Percentiles rank a stretch among this genome's conserved stretches.
Conservation (phyloP, 2,329 filamentous ascomycete genomes). For the Pyricularia grisea region DNA sequence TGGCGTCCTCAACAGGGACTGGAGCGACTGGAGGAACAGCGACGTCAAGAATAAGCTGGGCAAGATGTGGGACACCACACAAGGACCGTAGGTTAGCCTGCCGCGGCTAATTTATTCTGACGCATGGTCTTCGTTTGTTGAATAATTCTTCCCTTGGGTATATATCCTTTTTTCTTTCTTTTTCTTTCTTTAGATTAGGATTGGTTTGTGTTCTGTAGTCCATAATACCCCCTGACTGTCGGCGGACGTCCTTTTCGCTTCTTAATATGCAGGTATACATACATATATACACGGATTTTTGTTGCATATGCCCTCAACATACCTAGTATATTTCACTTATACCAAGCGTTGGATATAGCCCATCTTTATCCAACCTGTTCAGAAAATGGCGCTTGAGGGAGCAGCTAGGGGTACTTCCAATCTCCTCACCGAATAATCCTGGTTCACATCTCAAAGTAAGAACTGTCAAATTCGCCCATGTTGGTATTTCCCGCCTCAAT, state of each 20-base stretch:
- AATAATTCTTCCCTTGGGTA: not conserved
- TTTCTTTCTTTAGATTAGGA: not conserved
- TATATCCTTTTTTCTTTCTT: too few species aligned
- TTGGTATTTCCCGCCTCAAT: conserved; percentile 33
- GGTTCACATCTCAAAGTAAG: conserved; percentile 29
- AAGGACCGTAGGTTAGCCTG: conserved; percentile 16
- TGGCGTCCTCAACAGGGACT: conserved; percentile 29
- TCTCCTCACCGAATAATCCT: not conserved
- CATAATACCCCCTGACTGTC: not conserved
- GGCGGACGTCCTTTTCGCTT: not conserved
- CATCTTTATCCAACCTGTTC: not conserved
- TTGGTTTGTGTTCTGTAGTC: not conserved
- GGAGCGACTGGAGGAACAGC: conserved; percentile 27
- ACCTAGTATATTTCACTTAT: not conserved
- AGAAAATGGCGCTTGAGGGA: not conserved
- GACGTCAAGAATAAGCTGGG: conserved; percentile 24
- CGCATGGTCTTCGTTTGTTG: not conserved
- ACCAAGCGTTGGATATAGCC: not conserved
- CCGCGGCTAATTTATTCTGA: not conserved
- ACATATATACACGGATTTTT: not conserved
- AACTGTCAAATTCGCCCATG: conserved; percentile 36
- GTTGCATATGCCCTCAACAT: not conserved
- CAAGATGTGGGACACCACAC: conserved; percentile 28
- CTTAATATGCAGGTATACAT: not conserved
- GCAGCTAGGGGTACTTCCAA: not conserved